These are phyloP conservation scores for Teratosphaeria destructans DNA, from an alignment of 2,329 filamentous ascomycete species.

Conservation along the genomic window DNA sequence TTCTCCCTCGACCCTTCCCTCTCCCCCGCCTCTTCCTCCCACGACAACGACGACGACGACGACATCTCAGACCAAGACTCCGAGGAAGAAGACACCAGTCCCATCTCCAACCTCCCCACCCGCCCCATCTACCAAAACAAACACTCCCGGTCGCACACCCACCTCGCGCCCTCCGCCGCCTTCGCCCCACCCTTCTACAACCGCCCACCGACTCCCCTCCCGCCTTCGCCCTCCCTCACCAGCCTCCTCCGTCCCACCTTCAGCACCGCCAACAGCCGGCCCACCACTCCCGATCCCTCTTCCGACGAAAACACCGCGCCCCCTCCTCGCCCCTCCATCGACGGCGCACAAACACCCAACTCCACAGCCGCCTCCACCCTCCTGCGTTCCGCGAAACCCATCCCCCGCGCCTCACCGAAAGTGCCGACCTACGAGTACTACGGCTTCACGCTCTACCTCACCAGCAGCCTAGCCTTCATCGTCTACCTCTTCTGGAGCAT, in stretches of 20 bases:
- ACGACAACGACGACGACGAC: slow-evolving; percentile 11
- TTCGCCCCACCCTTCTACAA: slow-evolving; percentile 91
- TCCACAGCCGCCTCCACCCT: slow-evolving; percentile 50
- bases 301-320: slow-evolving; percentile 55
- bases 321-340: slow-evolving; percentile 11
- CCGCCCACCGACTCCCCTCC: slow-evolving; percentile 85
- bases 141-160: slow-evolving; percentile 34
- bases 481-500: slow-evolving; percentile 75
- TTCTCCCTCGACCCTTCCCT: slow-evolving; percentile 22
- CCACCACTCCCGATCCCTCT: slow-evolving; percentile 83
- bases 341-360: slow-evolving; percentile 31
- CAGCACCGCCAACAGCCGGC: slow-evolving; percentile 61
- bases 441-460: slow-evolving; percentile 91
- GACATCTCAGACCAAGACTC: neutral
- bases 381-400: slow-evolving; percentile 47
- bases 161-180: slow-evolving; percentile 29
- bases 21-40: slow-evolving; percentile 18
- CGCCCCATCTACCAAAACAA: slow-evolving; percentile 33
- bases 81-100: slow-evolving; percentile 7
- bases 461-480: slow-evolving; percentile 69
- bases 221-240: slow-evolving; percentile 83
- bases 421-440: slow-evolving; percentile 99
- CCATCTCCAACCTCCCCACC: slow-evolving; percentile 18
- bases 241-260: slow-evolving; percentile 70
- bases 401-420: slow-evolving; percentile 78